Base-by-base conservation (phyloP, 75 land plant genomes). In the Pinus tabuliformis region DNA sequence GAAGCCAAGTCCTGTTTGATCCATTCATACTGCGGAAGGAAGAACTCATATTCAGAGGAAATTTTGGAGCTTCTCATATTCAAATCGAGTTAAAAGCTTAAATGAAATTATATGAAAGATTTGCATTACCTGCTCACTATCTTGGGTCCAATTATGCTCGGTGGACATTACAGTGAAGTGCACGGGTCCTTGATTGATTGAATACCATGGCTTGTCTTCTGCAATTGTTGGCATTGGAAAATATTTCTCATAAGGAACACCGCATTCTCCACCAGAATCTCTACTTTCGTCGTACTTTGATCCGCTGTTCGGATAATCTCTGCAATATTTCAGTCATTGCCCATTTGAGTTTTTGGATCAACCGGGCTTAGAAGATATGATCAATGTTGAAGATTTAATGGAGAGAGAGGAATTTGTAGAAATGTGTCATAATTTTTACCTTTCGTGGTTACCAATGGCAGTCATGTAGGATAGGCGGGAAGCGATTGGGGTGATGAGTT, bases 261-360 rank as follows among this genome's bases (percentile, higher is more conserved):
- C 98, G 83, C 94, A 93, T 76, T 95, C 98, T 58, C 98, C 94
- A n/a, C 96, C 98, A 3, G 97, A 95, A 62, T 95, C 98, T 3
- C 88, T 80, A 22, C 83, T 79, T 0, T 4, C n/a, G 12, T 3
- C n/a, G 63, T 95, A 95, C 0, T 84, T 60, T 36, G 94, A 93
- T 3, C 86, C 89, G 1, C 91, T 85, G 0, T 71, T 71, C 7
- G 76, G 70, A 73, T 81, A 91, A 65, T 93, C 93, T 70, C 97
- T 95, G 79, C 72, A 62, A 2, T 22, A 1, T 66, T 37, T 21
- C 37, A 66, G 21, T 6, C 6, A 15, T 16, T 5, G 6, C 66
- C 21, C 15, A n/a, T 13, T 12, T 3, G 2, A 7, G 30, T 15
- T 6, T 30, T n/a, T 59, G 9, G 1, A 7, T 75, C 3, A 6